Base-by-base conservation (phyloP, 2,329 filamentous ascomycete genomes). In the Arthrobotrys sinensis region DNA sequence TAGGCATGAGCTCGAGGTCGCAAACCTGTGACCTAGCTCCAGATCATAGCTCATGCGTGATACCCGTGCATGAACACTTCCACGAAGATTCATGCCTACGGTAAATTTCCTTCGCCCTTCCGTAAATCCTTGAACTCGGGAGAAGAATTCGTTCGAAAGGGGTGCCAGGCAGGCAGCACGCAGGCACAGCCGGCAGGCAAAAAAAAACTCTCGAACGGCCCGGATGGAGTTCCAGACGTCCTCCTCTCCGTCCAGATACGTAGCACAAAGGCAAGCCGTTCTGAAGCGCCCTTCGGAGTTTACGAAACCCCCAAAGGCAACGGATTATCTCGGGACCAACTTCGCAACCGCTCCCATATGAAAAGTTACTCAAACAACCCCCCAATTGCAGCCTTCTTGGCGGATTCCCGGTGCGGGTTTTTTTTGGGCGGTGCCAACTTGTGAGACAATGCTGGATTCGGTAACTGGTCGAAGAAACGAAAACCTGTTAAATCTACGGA, bases 281-380 rank as follows among this genome's bases (percentile, higher is more conserved):
- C 52, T 57, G 28, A 57, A 57, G 52, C 52, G 52, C 52, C 52
- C 16, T 38, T 57, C 52, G 52, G 34, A 57, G 32, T 19, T 57
- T 24, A 10, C 19, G 19, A 10, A n/a, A 21, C 21, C 48, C 21
- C 5, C n/a, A 68, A 67, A 52, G 70, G 63, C 63, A 68, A 75
- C 70, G 70, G 70, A 75, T 68, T 67, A 75, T 75, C 63, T 75
- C 70, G 70, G 70, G 63, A 62, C 46, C 28, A 40, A 65, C 69
- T 48, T 63, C 40, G 45, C 46, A 45, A 71, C 32, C 24, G 21
- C n/a, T 60, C 45, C 46, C 45, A 53, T 38, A 60, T 60, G 63
- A 67, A 62, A 70, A 19, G 14, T 28, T 28, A 28, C 24, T 28
- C 36, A 48, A 64, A 45, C n/a, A 63, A 46, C 10, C 40, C 40